phyloP scores from a whole-genome alignment of 768 basidiomycete species.

The Leccinum olivaceopallidum region DNA sequence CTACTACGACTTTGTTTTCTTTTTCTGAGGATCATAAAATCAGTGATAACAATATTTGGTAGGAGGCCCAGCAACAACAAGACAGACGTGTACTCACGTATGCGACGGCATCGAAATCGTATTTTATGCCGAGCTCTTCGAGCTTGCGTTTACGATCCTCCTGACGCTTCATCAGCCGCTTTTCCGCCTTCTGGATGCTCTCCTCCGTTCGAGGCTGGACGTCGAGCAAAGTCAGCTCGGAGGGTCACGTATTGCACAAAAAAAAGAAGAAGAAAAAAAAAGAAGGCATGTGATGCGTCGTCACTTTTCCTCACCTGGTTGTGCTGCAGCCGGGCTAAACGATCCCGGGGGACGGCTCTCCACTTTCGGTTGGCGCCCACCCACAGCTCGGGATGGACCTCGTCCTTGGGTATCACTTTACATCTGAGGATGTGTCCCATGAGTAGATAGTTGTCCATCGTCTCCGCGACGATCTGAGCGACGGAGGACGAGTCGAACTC shows the following conservation, averaged over 20 bases:
- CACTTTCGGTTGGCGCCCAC: constrained; percentile 95
- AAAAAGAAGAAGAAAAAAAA: not conserved
- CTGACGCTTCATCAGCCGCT: constrained; percentile 59
- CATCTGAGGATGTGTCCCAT: constrained; percentile 93
- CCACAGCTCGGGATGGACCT: constrained; percentile 95
- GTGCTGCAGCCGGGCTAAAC: constrained; percentile 69
- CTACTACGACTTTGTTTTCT: constrained; percentile 33
- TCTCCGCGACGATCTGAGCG: constrained; percentile 94
- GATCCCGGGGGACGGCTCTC: constrained; percentile 71
- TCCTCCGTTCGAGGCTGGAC: constrained; percentile 70
- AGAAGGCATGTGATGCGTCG: not conserved
- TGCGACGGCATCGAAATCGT: constrained; percentile 77
- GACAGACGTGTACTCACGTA: constrained; percentile 60
- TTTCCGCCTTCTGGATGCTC: constrained; percentile 62
- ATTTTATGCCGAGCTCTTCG: constrained; percentile 79
- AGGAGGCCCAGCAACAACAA: not conserved
- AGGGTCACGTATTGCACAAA: not conserved
- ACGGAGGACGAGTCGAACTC: constrained; percentile 90
- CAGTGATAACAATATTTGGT: not conserved
- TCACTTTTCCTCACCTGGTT: constrained; percentile 63
- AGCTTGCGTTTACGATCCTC: constrained; percentile 71
- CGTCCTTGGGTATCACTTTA: constrained; percentile 83
- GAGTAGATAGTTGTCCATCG: constrained; percentile 98
- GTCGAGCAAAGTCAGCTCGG: constrained; percentile 9
- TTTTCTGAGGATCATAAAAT: constrained; percentile 30